Conservation (phyloP, 306 rosid species). For the Nissolia schottii region DNA sequence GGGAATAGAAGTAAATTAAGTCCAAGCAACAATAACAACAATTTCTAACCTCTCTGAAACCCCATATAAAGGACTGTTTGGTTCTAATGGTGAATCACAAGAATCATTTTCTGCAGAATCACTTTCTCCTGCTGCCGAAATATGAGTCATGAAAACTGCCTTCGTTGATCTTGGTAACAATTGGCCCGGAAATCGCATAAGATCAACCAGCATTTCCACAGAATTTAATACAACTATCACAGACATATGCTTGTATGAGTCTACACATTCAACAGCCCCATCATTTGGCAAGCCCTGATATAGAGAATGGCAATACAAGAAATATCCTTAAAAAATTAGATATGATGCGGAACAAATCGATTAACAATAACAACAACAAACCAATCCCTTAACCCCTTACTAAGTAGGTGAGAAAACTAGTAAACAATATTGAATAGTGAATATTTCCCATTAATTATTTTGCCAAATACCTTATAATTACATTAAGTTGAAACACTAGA, state of each 20-base stretch:
- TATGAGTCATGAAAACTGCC: slow-evolving; percentile 84
- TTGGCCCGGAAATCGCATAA: slow-evolving; percentile 96
- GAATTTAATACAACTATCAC: slow-evolving; percentile 77
- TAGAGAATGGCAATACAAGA: slow-evolving; percentile 22
- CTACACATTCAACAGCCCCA: slow-evolving; percentile 68
- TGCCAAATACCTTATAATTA: neutral
- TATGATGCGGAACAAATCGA: slow-evolving; percentile 19
- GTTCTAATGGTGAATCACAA: slow-evolving; percentile 98
- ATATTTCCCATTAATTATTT: neutral
- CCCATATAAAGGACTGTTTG: slow-evolving; percentile 97
- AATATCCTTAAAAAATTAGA: slow-evolving; percentile 16
- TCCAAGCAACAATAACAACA: slow-evolving; percentile 8
- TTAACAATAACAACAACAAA: slow-evolving; percentile 20
- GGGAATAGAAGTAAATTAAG: slow-evolving; percentile 9
- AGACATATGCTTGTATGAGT: slow-evolving; percentile 89
- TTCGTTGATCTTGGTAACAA: slow-evolving; percentile 73
- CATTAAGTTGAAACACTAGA: neutral
- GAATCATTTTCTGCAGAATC: slow-evolving; percentile 99
- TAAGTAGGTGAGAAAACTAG: slow-evolving; percentile 10
- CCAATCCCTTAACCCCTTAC: slow-evolving; percentile 9
- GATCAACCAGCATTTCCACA: slow-evolving; percentile 87
- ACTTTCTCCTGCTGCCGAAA: slow-evolving; percentile 96
- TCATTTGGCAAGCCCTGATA: slow-evolving; percentile 88
- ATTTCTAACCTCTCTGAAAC: slow-evolving; percentile 68
- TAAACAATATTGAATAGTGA: slow-evolving; percentile 16